Conservation (phyloP, 148 eudicot genomes). For the Dysphania ambrosioides region DNA sequence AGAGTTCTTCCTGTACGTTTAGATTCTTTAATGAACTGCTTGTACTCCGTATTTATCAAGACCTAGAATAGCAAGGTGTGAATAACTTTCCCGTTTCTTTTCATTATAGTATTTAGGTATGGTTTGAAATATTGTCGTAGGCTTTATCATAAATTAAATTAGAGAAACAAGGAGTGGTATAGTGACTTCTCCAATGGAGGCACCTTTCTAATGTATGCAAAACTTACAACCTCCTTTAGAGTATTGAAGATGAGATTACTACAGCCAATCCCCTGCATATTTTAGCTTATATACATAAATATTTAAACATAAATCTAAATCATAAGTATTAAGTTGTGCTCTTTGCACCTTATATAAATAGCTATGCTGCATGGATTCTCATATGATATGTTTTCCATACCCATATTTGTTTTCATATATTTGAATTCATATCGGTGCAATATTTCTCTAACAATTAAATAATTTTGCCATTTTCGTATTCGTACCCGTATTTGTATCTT, state of each 20-base stretch:
- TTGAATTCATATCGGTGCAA: too few species aligned
- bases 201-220: not conserved
- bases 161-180: not conserved
- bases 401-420: too few species aligned
- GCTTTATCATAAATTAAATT: not conserved
- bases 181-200: not conserved
- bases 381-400: too few species aligned
- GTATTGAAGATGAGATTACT: not conserved
- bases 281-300: not conserved
- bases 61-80: not conserved
- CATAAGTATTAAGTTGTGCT: not conserved
- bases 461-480: too few species aligned
- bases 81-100: not conserved
- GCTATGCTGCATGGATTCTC: too few species aligned
- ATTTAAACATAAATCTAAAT: not conserved
- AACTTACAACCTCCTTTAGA: not conserved
- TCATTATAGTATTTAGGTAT: not conserved
- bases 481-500: too few species aligned
- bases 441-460: too few species aligned
- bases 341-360: not conserved
- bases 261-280: not conserved
- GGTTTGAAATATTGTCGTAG: not conserved
- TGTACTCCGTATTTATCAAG: too few species aligned
- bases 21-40: not conserved
- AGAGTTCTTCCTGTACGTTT: constrained; percentile 17